Base-by-base conservation (phyloP, 2,329 filamentous ascomycete genomes). In the Bipolaris bicolor region DNA sequence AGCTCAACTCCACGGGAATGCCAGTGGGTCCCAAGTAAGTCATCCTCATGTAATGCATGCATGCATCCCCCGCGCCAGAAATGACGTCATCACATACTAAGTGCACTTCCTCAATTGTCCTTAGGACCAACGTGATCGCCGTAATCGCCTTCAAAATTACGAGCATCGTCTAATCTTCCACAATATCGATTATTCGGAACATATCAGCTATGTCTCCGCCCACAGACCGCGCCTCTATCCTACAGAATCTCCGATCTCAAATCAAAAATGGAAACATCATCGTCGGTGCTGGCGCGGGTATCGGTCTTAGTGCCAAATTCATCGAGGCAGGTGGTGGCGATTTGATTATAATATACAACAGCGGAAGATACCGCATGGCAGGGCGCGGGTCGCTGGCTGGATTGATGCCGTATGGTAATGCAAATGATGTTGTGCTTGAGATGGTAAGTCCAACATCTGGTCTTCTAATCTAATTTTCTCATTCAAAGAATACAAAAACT, bases 341-440 rank as follows among this genome's bases (percentile, higher is more conserved):
- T 66, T 77, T 91, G 40, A 89, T 91, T 67, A 86, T 90, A 60
- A 83, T 90, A 65, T 90, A 90, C 79, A 90, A 90, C 73, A 88
- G 85, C 36, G 88, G 88, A 0, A 83, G 88, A 3, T 91, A 88
- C 70, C 85, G 88, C 9, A 91, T 91, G 89, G 88, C 88, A 0
- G 88, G 89, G 0, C 80, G 86, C 40, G 88, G 88, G 0, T 90
- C 87, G 0, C 75, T 90, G 10, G 88, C 88, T 0, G 88, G 88
- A 0, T 74, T 90, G 48, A 89, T 90, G 86, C 87, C 88, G 0
- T 90, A 89, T 68, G 85, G 86, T 3, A 88, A 90, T 68, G 88
- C 88, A 4, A 90, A 90, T 65, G 84, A 87, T 59, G 83, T 90
- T 2, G 87, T 90, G 0, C 76, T 90, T 0, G 86, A 89, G 33